A percentile compares a stretch with the other conserved stretches of the same genome.
Evolutionary conservation across 768 basidiomycete species (phyloP).

Genomic region (Arthromyces matolae): DNA sequence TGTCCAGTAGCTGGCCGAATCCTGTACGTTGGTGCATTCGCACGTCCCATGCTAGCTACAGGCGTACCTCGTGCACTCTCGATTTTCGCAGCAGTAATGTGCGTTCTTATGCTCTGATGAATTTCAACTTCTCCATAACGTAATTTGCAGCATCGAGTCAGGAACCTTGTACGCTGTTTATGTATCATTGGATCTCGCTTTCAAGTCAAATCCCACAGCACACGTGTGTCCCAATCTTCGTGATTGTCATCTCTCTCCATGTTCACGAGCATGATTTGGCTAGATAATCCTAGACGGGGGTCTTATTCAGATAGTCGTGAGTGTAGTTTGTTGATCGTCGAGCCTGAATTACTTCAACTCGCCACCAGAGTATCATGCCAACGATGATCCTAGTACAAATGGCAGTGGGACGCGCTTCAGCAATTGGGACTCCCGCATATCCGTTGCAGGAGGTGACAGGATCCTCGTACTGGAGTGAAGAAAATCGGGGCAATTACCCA

Average conservation of each 20-base stretch:
- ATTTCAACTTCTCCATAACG: not conserved
- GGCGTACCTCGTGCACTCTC: slow-evolving; percentile 28
- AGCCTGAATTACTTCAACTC: not conserved
- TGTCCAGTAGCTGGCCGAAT: slow-evolving; percentile 30
- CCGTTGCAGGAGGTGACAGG: not conserved
- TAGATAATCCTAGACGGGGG: slow-evolving; percentile 17
- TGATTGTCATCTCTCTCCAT: slow-evolving; percentile 9
- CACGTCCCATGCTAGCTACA: slow-evolving; percentile 22
- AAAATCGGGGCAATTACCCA: not conserved
- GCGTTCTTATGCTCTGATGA: not conserved
- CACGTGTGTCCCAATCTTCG: slow-evolving; percentile 21
- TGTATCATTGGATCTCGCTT: slow-evolving; percentile 27
- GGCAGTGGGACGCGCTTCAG: slow-evolving; percentile 7
- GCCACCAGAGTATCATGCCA: slow-evolving; percentile 17
- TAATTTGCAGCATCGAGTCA: slow-evolving; percentile 31
- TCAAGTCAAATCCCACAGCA: slow-evolving; percentile 20
- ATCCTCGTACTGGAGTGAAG: slow-evolving; percentile 5
- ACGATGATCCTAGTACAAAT: slow-evolving; percentile 18
- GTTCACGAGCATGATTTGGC: not conserved
- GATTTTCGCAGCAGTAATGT: slow-evolving; percentile 35
- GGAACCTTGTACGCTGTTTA: slow-evolving; percentile 36
- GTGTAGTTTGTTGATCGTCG: not conserved
- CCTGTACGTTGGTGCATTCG: slow-evolving; percentile 28
- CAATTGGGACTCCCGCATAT: slow-evolving; percentile 1
- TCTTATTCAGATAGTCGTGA: slow-evolving; percentile 18